These are phyloP conservation scores for Kwoniella heveanensis DNA, from an alignment of 768 basidiomycete species.

Conservation along the genomic window DNA sequence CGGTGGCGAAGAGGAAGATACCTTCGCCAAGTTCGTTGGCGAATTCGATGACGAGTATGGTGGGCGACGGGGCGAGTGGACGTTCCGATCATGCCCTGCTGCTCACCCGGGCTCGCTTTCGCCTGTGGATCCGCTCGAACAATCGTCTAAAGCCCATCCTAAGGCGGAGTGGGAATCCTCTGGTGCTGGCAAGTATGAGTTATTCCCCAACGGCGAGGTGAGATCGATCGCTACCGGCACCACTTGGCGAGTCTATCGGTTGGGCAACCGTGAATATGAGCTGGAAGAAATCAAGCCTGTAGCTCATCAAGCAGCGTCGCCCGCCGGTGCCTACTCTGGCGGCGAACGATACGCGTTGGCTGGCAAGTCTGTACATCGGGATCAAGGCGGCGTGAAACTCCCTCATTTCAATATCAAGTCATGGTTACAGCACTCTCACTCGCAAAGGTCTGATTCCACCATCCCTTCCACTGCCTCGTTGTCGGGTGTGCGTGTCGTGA, in stretches of 20 bases:
- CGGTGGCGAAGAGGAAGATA: slow-evolving; percentile 54
- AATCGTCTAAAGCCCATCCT: slow-evolving; percentile 11
- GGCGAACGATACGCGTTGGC: slow-evolving; percentile 37
- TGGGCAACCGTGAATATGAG: slow-evolving; percentile 46
- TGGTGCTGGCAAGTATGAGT: slow-evolving; percentile 50
- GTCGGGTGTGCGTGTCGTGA: neutral
- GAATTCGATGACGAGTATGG: slow-evolving; percentile 57
- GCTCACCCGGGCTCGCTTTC: neutral
- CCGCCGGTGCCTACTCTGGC: neutral
- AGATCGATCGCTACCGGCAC: slow-evolving; percentile 35
- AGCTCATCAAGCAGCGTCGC: neutral
- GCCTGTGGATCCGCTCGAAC: slow-evolving; percentile 27
- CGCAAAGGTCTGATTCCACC: slow-evolving; percentile 1
- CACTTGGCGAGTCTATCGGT: slow-evolving; percentile 39
- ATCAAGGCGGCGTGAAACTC: slow-evolving; percentile 50
- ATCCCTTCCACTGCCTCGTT: neutral
- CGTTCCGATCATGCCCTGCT: slow-evolving; percentile 45
- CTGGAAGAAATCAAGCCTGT: slow-evolving; percentile 31
- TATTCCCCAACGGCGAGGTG: slow-evolving; percentile 48
- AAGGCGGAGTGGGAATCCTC: slow-evolving; percentile 50
- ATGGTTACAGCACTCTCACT: neutral
- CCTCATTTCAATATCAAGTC: slow-evolving; percentile 6
- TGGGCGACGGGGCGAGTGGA: slow-evolving; percentile 55
- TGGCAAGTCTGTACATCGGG: slow-evolving; percentile 42
- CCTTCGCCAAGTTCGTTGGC: slow-evolving; percentile 57